A percentile compares a stretch with the other conserved stretches of the same genome.
phyloP scores from a whole-genome alignment of 495 filamentous ascomycete species.

The Aspergillus nidulans region DNA sequence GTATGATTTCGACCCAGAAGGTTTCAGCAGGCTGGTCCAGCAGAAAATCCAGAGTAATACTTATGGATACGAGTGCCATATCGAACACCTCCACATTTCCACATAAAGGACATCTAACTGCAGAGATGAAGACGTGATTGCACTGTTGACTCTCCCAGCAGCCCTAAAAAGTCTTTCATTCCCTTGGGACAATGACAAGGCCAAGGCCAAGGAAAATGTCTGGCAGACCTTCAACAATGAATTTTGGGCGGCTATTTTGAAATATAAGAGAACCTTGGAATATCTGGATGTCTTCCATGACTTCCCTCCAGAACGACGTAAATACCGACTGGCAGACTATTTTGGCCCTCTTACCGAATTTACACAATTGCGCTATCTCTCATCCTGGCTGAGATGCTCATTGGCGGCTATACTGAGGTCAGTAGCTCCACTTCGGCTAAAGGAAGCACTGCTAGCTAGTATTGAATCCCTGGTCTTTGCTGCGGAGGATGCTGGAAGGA shows the following conservation, averaged over 20 bases:
- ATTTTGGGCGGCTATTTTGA: not conserved
- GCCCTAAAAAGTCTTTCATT: slow-evolving; percentile 4
- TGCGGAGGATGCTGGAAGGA: not conserved
- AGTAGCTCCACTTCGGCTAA: not conserved
- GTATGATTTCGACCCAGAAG: slow-evolving; percentile 4
- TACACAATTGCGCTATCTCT: not conserved
- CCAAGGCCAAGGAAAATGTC: not conserved
- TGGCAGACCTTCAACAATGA: slow-evolving; percentile 3
- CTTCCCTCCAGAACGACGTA: not conserved
- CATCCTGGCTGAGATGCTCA: not conserved
- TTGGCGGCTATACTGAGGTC: not conserved
- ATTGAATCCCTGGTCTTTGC: not conserved
- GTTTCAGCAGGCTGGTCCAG: not conserved
- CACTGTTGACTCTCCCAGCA: slow-evolving; percentile 1
- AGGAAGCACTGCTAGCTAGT: not conserved
- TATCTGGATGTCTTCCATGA: not conserved
- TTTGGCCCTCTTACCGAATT: not conserved
- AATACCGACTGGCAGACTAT: not conserved
- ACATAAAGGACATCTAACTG: slow-evolving; percentile 3
- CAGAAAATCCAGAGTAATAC: not conserved
- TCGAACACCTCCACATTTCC: slow-evolving; percentile 8
- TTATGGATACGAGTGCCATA: not conserved
- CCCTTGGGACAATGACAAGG: not conserved
- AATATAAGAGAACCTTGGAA: not conserved
- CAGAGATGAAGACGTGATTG: not conserved